Conservation (phyloP, 2,329 filamentous ascomycete species). For the Cladosporium sp. region DNA sequence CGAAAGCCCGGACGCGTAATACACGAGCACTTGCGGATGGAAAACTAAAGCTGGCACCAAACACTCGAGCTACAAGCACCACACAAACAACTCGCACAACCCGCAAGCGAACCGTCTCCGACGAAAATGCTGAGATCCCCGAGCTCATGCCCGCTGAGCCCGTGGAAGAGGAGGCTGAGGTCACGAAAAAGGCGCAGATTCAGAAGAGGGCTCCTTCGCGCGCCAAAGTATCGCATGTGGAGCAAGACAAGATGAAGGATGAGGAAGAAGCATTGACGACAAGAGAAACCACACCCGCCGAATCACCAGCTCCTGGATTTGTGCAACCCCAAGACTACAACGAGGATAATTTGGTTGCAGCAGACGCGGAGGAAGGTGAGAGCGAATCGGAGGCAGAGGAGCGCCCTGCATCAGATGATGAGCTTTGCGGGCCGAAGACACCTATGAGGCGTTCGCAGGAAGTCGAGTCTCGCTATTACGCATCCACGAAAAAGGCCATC, state of each 20-base stretch:
- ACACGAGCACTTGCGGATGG: slow-evolving; percentile 12
- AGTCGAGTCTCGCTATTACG: slow-evolving; percentile 9
- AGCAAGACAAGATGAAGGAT: slow-evolving; percentile 5
- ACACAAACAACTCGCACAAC: slow-evolving; percentile 2
- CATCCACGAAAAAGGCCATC: slow-evolving; percentile 18
- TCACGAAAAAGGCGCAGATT: neutral
- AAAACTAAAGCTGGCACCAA: slow-evolving; percentile 11
- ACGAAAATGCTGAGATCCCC: slow-evolving; percentile 28
- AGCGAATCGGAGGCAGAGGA: slow-evolving; percentile 10
- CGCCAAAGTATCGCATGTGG: neutral
- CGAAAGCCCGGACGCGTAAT: slow-evolving; percentile 18
- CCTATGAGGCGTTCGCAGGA: slow-evolving; percentile 26
- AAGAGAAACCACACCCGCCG: slow-evolving; percentile 21
- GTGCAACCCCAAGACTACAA: slow-evolving; percentile 12
- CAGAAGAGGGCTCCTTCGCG: neutral
- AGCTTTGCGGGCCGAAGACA: slow-evolving; percentile 31
- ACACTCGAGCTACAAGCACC: neutral
- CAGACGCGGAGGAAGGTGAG: slow-evolving; percentile 16
- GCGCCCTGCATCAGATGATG: slow-evolving; percentile 24
- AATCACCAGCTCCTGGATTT: slow-evolving; percentile 14
- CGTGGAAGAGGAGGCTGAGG: slow-evolving; percentile 10
- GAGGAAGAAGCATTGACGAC: slow-evolving; percentile 22
- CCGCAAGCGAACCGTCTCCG: slow-evolving; percentile 24
- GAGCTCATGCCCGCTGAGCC: slow-evolving; percentile 11
- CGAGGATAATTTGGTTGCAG: slow-evolving; percentile 14